Evolutionary conservation across 495 filamentous ascomycete genomes (phyloP), one percentile per base, ranked within the genome.

Genomic region (Penicillium ucsense): DNA sequence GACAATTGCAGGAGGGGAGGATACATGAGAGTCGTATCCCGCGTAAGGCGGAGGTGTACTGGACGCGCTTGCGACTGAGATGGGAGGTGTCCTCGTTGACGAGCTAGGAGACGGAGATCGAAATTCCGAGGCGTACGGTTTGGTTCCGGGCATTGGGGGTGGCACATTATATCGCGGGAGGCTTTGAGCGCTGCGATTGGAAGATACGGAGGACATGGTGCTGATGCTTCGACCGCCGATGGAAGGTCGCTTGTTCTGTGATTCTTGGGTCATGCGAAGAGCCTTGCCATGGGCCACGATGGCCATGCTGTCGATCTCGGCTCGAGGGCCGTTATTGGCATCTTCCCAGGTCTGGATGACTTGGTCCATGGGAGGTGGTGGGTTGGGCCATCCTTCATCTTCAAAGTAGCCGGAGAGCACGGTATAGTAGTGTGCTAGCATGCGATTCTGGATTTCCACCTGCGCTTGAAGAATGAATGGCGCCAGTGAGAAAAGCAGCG

Each of bases 401-500:
- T 83, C 70, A 51, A 85, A 88, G 64, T 86, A 96, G 48, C 80
- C 80, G 59, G 89, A 82, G 3, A 95, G 69, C 0, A 81, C 72
- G 8, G 90, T 95, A 66, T 97, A 97, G 53, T 86, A 85, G 46
- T 92, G 72, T 0, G 80, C 90, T 3, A 95, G 75, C 29, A 97
- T 72, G 36, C 80, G 78, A 62, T 91, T 92, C 56, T 97, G 91
- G 35, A 88, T 80, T 56, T 85, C 73, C 29, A 95, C 80, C 50
- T 91, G 83, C 35, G 76, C 78, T 31, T 77, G 73, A 3, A 94
- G 73, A 10, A 97, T 65, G 34, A 81, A 78, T n/a, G 88, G 88
- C 12, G 94, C 74, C 11, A 96, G 67, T n/a, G 76, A 84, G 62
- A 89, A 87, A 2, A 84, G 72, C 10, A 87, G 86, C 0, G 72